Evolutionary conservation across 805 yeast genomes (phyloP), one percentile per base, ranked within the genome.

Genomic region (Sugiyamaella boreocaroliniensis): DNA sequence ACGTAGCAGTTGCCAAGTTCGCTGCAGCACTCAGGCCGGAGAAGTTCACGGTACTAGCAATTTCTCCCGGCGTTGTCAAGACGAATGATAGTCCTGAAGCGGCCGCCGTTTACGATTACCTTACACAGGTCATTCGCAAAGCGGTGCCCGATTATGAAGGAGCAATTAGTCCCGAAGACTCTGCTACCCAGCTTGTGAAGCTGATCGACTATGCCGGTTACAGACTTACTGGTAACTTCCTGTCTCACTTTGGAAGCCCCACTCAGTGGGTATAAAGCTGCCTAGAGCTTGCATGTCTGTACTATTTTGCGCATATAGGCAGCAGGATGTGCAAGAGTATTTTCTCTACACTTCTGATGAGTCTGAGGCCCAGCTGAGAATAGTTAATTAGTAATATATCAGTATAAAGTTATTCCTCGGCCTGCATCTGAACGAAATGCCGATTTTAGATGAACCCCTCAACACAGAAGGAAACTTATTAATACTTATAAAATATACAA

Each of bases 21-120:
- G 58, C 67, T 40, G 29, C 37, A 40, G 74, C 70, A 46, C 54
- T 65, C 34, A 53, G 48, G 12, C 45, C 46, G 2, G 64, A 67
- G 45, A 67, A 61, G 0, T 68, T 64, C 53, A 63, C 59, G 10
- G 63, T 68, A 29, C 57, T 70, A 19, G 58, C 71, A 4, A 14
- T 71, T 14, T 71, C 71, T 46, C 78, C 78, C 0, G 76, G 77
- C 22, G 20, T 64, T 11, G 76, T 74, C 6, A 12, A 48, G 8
- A 69, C 72, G 40, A 72, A 70, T 9, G 10, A 22, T 4, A 40
- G 45, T 2, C 49, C 52, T 9, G 45, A 29, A 16, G 29, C 47
- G 11, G 49, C 43, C 2, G 16, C 20, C 22, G 10, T 12, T 16
- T 32, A 44, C 12, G 41, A 46, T 14, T 29, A 32, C 2, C 8